Base-by-base conservation (phyloP, 78 protist genomes). In the Dictyostelium citrinum region DNA sequence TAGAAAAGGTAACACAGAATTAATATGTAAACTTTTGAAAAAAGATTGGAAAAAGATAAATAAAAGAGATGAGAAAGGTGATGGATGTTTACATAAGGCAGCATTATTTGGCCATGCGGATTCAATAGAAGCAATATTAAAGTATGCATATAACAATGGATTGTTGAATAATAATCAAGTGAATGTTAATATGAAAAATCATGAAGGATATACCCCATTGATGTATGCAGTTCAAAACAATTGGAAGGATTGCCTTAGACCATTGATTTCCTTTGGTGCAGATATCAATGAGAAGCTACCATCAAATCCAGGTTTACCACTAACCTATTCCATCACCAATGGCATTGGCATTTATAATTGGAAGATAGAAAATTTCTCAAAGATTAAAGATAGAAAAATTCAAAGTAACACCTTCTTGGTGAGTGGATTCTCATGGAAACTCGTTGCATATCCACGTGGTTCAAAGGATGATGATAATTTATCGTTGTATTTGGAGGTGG, bases 21-120 rank as follows among this genome's bases (percentile, higher is more conserved):
- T 78, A 24, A 75, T 86, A 16, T 20, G 45, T 22, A 86, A 86
- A 33, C 64, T 78, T 12, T 33, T 86, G 31, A 86, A 78, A 64
- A 86, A 86, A 33, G 84, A 86, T 67, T 61, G 71, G 49, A 86
- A 78, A 61, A 86, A 86, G 79, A 27, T 78, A 10, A 60, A 78
- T 49, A 86, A 86, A 64, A 22, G 82, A 20, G 93, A 86, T 78
- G 93, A 86, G 1, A 58, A 46, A 16, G 93, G 93, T 10, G 93
- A 86, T 31, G 68, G 84, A 9, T 86, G 93, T 77, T 46, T 86
- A 77, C 93, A 86, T n/a, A 86, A 86, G 6, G 93, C 93, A 51
- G 83, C 93, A 60, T 9, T 60, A 10, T 86, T 86, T 78, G 93
- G 93, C 12, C 84, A 76, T 37, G 12, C 80, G 10, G 93, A 86